A percentile compares a stretch with the other conserved stretches of the same genome.
phyloP scores from a whole-genome alignment of 192 early-diverging fungal genomes.

The Backusella liffmaniae region DNA sequence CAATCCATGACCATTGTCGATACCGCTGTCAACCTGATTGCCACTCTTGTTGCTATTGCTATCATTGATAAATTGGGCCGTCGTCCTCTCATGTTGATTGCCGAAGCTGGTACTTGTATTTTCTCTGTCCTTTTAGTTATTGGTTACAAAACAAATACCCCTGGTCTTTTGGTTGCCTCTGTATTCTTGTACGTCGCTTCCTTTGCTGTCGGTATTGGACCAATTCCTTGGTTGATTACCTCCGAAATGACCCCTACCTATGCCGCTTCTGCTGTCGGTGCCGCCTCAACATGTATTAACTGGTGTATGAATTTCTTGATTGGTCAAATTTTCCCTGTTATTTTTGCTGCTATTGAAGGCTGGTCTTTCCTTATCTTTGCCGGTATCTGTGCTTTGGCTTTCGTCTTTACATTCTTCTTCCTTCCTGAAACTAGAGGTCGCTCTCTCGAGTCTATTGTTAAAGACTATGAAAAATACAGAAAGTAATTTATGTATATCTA shows the following conservation, averaged over 20 bases:
- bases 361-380: slow-evolving; percentile 12
- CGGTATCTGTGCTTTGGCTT: slow-evolving; percentile 10
- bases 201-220: slow-evolving; percentile 79
- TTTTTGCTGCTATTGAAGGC: slow-evolving; percentile 22
- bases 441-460: slow-evolving; percentile 54
- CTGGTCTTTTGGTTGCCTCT: slow-evolving; percentile 57
- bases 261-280: slow-evolving; percentile 67
- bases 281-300: slow-evolving; percentile 72
- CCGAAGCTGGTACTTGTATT: slow-evolving; percentile 57
- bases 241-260: slow-evolving; percentile 77
- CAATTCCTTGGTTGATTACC: slow-evolving; percentile 79
- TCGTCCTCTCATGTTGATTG: slow-evolving; percentile 60
- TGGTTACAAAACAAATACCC: slow-evolving; percentile 54
- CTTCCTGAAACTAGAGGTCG: slow-evolving; percentile 59
- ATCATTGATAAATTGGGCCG: slow-evolving; percentile 69
- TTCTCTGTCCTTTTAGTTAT: slow-evolving; percentile 65
- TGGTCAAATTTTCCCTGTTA: slow-evolving; percentile 39
- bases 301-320: slow-evolving; percentile 59
- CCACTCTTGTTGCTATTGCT: slow-evolving; percentile 58
- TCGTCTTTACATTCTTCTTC: slow-evolving; percentile 39
- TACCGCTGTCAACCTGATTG: slow-evolving; percentile 56
- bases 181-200: slow-evolving; percentile 75
- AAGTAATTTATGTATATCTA: not conserved
- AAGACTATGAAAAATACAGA: slow-evolving; percentile 12
- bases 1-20: slow-evolving; percentile 62